Percentiles rank a stretch among this genome's conserved stretches.
phyloP scores from a whole-genome alignment of 2,329 filamentous ascomycete genomes.

The Stenocarpella maydis region DNA sequence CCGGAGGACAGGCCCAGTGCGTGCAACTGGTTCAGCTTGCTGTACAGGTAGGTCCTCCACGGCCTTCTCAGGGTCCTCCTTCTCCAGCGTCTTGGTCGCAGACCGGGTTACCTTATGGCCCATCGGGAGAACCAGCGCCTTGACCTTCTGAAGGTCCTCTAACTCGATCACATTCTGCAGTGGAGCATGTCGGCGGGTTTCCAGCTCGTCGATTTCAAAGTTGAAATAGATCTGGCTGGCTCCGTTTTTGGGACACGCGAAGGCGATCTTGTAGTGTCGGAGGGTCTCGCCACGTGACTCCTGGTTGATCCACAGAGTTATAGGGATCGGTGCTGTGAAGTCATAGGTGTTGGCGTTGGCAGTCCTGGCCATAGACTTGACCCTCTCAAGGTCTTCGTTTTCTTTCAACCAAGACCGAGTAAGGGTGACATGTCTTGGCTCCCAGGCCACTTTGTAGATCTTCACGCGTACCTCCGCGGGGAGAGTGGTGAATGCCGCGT shows the following conservation, averaged over 20 bases:
- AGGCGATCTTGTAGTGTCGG: background rate
- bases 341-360: background rate
- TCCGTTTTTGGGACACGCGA: background rate
- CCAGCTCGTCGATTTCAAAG: background rate
- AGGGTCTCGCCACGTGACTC: background rate
- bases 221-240: background rate
- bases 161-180: background rate
- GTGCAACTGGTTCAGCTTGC: background rate
- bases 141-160: background rate
- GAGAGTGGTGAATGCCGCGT: background rate
- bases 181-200: background rate
- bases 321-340: background rate
- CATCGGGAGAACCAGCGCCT: background rate
- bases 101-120: background rate
- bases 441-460: conserved; percentile 2
- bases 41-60: background rate
- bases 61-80: no score
- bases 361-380: background rate
- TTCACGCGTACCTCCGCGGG: conserved; percentile 7
- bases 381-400: background rate
- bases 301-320: background rate
- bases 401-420: background rate
- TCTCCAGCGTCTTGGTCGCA: background rate
- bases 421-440: background rate
- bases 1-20: background rate